Evolutionary conservation across 2,329 filamentous ascomycete species (phyloP).

Genomic region (Samsoniella hepiali): DNA sequence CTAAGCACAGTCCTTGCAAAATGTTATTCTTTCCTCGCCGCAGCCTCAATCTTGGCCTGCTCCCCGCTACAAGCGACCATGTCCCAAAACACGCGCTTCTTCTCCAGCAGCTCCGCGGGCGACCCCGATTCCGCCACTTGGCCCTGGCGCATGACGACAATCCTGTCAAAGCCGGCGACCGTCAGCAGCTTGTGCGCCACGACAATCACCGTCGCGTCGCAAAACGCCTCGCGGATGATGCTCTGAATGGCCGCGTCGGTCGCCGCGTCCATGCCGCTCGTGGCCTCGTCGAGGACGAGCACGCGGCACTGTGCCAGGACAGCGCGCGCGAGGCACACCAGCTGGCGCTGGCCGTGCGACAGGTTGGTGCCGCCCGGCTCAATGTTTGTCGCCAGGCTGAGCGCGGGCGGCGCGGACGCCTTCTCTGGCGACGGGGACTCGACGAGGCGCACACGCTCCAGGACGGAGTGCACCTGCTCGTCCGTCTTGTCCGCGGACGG

Average conservation of each 20-base stretch:
- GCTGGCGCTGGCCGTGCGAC: slow-evolving; percentile 17
- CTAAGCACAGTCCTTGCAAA: no score
- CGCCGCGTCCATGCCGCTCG: slow-evolving; percentile 10
- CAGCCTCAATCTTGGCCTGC: no score
- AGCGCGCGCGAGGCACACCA: slow-evolving; percentile 18
- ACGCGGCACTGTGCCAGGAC: slow-evolving; percentile 1
- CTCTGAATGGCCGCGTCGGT: slow-evolving; percentile 14
- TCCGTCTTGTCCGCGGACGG: neutral
- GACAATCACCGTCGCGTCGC: slow-evolving; percentile 6
- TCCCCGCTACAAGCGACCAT: slow-evolving; percentile 1
- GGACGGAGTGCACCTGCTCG: neutral
- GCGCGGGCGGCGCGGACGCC: no score
- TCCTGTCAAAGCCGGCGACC: slow-evolving; percentile 12
- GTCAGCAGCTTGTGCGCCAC: slow-evolving; percentile 17
- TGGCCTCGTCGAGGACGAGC: slow-evolving; percentile 1
- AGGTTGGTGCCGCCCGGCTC: slow-evolving; percentile 1
- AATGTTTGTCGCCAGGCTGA: neutral
- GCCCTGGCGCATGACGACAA: slow-evolving; percentile 15
- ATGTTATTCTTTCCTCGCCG: no score
- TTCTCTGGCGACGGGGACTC: neutral
- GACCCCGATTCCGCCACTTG: slow-evolving; percentile 5
- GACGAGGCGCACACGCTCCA: no score
- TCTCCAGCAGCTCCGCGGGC: neutral
- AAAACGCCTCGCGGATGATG: slow-evolving; percentile 8
- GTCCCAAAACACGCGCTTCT: slow-evolving; percentile 8